Percentiles rank a stretch among this genome's conserved stretches.
phyloP scores from a whole-genome alignment of 371 early-diverging fungal species.

The Mucor saturninus region DNA sequence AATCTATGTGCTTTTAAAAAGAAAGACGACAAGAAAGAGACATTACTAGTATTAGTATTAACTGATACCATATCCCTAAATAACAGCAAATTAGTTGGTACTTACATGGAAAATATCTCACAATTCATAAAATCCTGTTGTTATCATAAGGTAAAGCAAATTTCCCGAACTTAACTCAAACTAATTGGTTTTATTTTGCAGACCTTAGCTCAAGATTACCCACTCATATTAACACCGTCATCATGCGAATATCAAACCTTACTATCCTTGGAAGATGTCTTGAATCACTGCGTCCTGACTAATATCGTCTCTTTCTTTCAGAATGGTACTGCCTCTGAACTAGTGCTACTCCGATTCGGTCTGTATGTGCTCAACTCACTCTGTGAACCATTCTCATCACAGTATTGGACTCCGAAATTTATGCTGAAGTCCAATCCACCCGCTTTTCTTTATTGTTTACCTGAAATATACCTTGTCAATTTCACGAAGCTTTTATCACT shows the following conservation, averaged over 20 bases:
- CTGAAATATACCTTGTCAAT: conserved; percentile 19
- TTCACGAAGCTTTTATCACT: not conserved
- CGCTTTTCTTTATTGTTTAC: conserved; percentile 19
- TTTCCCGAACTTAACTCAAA: not conserved
- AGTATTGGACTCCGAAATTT: not conserved
- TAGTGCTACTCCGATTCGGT: not conserved
- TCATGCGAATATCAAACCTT: not conserved
- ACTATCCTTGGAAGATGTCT: not conserved
- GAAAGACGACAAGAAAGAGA: not conserved
- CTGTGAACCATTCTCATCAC: not conserved
- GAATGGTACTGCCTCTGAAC: not conserved
- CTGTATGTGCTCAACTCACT: conserved; percentile 6
- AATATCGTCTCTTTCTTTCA: not conserved
- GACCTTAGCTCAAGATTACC: conserved; percentile 4
- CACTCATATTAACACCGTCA: conserved; percentile 14
- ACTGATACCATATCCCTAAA: conserved; percentile 5
- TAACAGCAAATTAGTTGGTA: not conserved
- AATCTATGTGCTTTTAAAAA: conserved; percentile 10
- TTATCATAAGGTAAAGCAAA: not conserved
- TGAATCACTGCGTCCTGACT: not conserved
- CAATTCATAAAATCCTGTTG: conserved; percentile 22
- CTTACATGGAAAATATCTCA: conserved; percentile 5
- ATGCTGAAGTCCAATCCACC: conserved; percentile 10
- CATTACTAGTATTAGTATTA: conserved; percentile 8
- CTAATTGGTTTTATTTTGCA: not conserved